These are phyloP conservation scores for Panaeolus cyanescens DNA, from an alignment of 768 basidiomycete genomes.

Conservation along the genomic window DNA sequence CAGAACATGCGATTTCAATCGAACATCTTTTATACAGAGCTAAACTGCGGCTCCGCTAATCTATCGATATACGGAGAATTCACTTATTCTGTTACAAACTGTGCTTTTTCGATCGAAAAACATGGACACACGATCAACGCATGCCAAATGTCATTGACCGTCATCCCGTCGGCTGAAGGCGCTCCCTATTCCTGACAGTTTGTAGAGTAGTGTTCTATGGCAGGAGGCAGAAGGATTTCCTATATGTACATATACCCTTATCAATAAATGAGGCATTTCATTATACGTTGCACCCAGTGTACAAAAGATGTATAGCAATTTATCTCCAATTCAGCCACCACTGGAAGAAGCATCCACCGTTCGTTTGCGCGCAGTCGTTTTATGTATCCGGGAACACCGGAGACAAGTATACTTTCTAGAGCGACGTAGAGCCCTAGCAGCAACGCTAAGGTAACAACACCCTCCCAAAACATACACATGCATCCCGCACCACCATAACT, in stretches of 20 bases:
- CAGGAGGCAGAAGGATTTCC: neutral
- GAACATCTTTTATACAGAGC: neutral
- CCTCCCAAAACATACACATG: neutral
- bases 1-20: neutral
- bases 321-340: neutral
- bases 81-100: neutral
- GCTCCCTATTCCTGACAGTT: neutral
- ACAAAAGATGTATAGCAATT: too few relatives aligned
- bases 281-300: too few relatives aligned
- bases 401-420: neutral
- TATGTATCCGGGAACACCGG: neutral
- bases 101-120: neutral
- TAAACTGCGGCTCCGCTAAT: slow-evolving; percentile 2
- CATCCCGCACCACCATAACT: neutral
- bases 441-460: neutral
- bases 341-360: neutral
- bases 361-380: neutral
- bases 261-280: too few relatives aligned
- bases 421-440: neutral
- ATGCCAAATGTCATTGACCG: neutral
- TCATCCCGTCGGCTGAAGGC: neutral
- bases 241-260: too few relatives aligned
- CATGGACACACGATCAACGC: neutral
- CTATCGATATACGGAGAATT: neutral
- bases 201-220: neutral